phyloP scores from a whole-genome alignment of 2,329 filamentous ascomycete genomes.

The Aspergillus nomiae region DNA sequence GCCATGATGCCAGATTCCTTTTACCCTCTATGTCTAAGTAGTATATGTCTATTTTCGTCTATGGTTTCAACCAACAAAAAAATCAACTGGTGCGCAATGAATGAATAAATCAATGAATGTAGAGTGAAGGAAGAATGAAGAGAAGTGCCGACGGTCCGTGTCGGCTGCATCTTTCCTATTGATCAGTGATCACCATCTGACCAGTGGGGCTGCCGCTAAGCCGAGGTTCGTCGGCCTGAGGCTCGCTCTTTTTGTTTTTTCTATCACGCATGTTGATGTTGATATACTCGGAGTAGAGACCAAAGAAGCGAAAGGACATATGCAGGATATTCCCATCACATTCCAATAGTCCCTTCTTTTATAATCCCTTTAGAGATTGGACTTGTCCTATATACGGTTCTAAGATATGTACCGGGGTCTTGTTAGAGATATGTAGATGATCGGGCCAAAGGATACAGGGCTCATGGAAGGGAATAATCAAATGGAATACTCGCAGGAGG shows the following conservation, averaged over 20 bases:
- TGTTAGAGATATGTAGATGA: background rate
- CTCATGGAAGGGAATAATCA: background rate
- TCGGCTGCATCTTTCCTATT: background rate
- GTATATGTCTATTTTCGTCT: constrained; percentile 3
- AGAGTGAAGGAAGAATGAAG: background rate
- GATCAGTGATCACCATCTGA: background rate
- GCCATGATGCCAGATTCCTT: constrained; percentile 25
- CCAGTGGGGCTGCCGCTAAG: background rate
- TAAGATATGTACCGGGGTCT: background rate
- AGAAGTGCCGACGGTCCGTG: background rate
- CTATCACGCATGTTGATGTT: background rate
- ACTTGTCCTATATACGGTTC: background rate
- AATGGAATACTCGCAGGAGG: background rate
- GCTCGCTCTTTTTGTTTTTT: background rate
- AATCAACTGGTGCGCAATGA: background rate
- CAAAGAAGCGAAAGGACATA: background rate
- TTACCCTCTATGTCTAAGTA: background rate
- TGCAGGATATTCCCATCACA: background rate
- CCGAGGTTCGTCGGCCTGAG: background rate
- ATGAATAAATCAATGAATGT: background rate
- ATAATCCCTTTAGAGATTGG: background rate
- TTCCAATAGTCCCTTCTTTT: background rate
- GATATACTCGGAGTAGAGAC: too few species aligned
- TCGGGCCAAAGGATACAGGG: background rate
- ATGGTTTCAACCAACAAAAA: background rate